Base-by-base conservation (phyloP, 768 basidiomycete species). In the Auricularia heimuer region DNA sequence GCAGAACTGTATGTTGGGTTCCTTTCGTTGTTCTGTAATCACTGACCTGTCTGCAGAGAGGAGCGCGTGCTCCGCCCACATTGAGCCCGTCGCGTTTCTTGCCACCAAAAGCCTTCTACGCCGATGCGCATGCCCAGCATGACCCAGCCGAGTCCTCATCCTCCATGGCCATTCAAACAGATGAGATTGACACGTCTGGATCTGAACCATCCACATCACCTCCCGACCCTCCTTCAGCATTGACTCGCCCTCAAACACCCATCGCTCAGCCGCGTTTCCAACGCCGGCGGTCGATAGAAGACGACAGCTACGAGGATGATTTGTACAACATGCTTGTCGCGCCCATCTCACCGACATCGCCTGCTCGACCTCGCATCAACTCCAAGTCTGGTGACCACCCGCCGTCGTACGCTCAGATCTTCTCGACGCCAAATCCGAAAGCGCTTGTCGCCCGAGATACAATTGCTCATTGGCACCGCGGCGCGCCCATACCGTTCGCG, bases 111-210 rank as follows among this genome's bases (percentile, higher is more conserved):
- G 74, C 84, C 90, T 37, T 79, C 83, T 94, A 90, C 73, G 82
- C 83, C 6, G 91, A 95, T 69, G 85, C 80, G 34, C 81, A 79
- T 51, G 86, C 84, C 1, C 90, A 92, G 73, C 86, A 91, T 68
- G 85, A 92, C 54, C 76, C 81, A 2, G 75, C 78, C 1, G 78
- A 82, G 56, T 83, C 85, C 70, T 78, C 77, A 62, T 67, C 78
- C 63, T 75, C 78, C 11, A 77, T 75, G 47, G 76, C 75, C 18
- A 78, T 79, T 34, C 89, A 92, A 73, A 91, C 90, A 12, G 83
- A 87, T 33, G 56, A 60, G 10, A 60, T 60, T 18, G 56, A 60
- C 56, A 60, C 56, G 10, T 60, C 56, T 34, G 56, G 56, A 7
- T 60, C 56, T n/a, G 56, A 60, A 35, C 56, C 56, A 8, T 60